Conservation (phyloP, 2,329 filamentous ascomycete genomes). For the Microcyclospora tardicrescens region DNA sequence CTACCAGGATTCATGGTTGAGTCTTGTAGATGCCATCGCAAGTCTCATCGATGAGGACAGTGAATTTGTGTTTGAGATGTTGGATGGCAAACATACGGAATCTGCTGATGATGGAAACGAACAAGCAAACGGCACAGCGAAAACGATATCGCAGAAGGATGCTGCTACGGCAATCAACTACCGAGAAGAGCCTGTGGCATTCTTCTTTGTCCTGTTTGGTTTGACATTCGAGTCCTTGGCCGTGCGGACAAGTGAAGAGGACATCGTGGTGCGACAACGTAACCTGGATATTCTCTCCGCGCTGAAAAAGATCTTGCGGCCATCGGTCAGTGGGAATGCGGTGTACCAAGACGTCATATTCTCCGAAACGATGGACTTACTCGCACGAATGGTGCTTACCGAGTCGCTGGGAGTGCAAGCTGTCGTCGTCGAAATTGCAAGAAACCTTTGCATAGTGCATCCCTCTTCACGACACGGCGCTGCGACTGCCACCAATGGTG, state of each 20-base stretch:
- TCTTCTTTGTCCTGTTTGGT: slow-evolving; percentile 97
- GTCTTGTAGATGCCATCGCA: slow-evolving; percentile 91
- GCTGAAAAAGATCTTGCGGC: slow-evolving; percentile 86
- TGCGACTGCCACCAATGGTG: slow-evolving; percentile 27
- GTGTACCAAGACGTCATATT: slow-evolving; percentile 96
- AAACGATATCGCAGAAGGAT: slow-evolving; percentile 35
- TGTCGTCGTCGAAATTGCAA: slow-evolving; percentile 87
- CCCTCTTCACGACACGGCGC: slow-evolving; percentile 63
- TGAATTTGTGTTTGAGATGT: slow-evolving; percentile 90
- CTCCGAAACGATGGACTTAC: slow-evolving; percentile 88
- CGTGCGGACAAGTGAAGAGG: slow-evolving; percentile 52
- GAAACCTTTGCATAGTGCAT: slow-evolving; percentile 79
- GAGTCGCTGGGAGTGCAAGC: slow-evolving; percentile 79
- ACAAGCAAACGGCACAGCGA: slow-evolving; percentile 8
- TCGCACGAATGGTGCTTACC: slow-evolving; percentile 84
- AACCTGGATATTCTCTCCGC: slow-evolving; percentile 73
- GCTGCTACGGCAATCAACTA: slow-evolving; percentile 76
- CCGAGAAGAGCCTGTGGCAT: slow-evolving; percentile 90
- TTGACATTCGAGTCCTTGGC: slow-evolving; percentile 93
- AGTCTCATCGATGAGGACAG: slow-evolving; percentile 96
- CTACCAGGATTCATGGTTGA: slow-evolving; percentile 95
- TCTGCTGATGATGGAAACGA: slow-evolving; percentile 6
- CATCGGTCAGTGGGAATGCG: slow-evolving; percentile 87
- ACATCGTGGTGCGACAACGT: slow-evolving; percentile 19
- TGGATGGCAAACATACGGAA: slow-evolving; percentile 61